These are phyloP conservation scores for Xylaria intraflava DNA, from an alignment of 495 filamentous ascomycete genomes.

Conservation along the genomic window DNA sequence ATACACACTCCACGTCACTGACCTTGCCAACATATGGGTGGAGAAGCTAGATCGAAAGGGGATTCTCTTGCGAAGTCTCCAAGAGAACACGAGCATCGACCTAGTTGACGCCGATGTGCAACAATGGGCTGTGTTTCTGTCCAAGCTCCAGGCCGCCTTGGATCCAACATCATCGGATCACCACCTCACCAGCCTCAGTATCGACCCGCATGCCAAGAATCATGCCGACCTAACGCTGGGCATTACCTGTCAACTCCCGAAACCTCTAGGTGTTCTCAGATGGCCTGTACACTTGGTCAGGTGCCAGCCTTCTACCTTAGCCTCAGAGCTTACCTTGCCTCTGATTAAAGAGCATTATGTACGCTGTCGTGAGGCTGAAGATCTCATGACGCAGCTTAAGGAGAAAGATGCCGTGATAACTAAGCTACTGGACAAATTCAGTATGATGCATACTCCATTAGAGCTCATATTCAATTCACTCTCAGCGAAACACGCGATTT, in stretches of 20 bases:
- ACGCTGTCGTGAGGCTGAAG: conserved; percentile 44
- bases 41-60: conserved; percentile 57
- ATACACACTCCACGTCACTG: conserved; percentile 74
- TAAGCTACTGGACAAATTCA: conserved; percentile 72
- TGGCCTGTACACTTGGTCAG: conserved; percentile 61
- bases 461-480: conserved; percentile 63
- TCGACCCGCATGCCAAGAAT: conserved; percentile 23
- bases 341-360: conserved; percentile 53
- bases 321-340: conserved; percentile 61
- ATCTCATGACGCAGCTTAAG: conserved; percentile 52
- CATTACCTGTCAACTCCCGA: conserved; percentile 56
- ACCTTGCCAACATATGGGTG: conserved; percentile 79
- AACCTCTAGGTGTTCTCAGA: conserved; percentile 57
- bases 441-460: conserved; percentile 59
- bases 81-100: conserved; percentile 73
- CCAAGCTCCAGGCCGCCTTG: conserved; percentile 62
- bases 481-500: conserved; percentile 43
- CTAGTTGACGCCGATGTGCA: conserved; percentile 62
- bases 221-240: conserved; percentile 46
- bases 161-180: conserved; percentile 33
- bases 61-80: conserved; percentile 60
- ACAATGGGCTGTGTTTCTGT: conserved; percentile 65
- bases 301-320: conserved; percentile 46
- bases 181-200: conserved; percentile 28
- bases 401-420: conserved; percentile 77